Evolutionary conservation across 2,329 filamentous ascomycete genomes (phyloP), one percentile per base, ranked within the genome.

Genomic region (Chaetomium olivaceum): DNA sequence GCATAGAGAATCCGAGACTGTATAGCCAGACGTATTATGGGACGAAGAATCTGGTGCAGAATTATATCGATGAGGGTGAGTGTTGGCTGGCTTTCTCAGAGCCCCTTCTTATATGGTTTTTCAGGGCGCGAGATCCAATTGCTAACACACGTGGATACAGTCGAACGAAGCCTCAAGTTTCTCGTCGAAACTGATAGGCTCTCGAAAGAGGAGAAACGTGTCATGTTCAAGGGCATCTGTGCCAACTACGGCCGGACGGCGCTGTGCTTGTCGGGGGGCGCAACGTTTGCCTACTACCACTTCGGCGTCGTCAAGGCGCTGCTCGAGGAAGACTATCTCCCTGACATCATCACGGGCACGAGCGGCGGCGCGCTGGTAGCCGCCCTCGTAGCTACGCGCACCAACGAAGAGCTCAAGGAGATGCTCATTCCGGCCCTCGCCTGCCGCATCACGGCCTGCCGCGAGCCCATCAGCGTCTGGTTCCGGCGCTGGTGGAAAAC

Each of bases 11-110:
- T 73, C 88, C 94, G 11, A 86, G 92, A 62, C 80, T 99, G n/a
- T 99, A 99, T 76, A 96, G 92, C 73, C 93, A 98, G 79, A 96
- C 94, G 3, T 99, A 99, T 76, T 97, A 93, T 72, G 95, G 95
- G 36, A 98, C 95, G n/a, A 99, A 99, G 78, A 87, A 95, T 67
- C 79, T 97, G 69, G 91, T 97, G 33, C 95, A 98, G 77, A 88
- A 89, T 63, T 98, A 94, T 74, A 81, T 97, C 54, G 92, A 97
- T 67, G 93, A 98, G 78, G 83, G 88, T 89, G 77, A 73, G 81
- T 74, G 48, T 12, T 23, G 3, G 23, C 39, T 57, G 72, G 39
- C 14, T 25, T 36, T 12, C 9, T 55, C 1, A 8, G 27, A 4
- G 7, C 27, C 27, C n/a, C 11, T 19, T 29, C 9, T 19, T 29